Evolutionary conservation across 371 early-diverging fungal species (phyloP), one percentile per base, ranked within the genome.

Genomic region (Mucor indicus): DNA sequence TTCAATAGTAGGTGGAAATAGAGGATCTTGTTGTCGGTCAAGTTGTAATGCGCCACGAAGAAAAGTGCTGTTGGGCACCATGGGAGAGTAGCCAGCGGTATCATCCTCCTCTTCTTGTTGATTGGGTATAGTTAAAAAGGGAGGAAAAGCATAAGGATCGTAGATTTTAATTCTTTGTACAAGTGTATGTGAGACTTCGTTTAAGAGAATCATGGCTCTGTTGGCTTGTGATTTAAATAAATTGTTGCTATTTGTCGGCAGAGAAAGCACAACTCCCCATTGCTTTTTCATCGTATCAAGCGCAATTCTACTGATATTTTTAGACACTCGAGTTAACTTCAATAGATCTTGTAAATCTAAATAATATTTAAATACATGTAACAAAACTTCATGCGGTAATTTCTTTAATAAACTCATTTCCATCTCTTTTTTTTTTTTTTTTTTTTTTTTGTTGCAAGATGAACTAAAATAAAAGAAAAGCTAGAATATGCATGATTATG

Each of bases 101-200:
- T 29, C 31, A 30, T 17, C 4, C 12, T 29, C 16, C 6, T 31
- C 16, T 22, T 32, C 13, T 2, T 33, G 22, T 15, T 31, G 38
- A 29, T 20, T 27, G 15, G 27, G 16, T 13, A 43, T 9, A 15
- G 19, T 15, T 15, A 39, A 20, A 2, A 39, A 25, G 12, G 49
- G 25, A 4, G 49, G 49, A 23, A 48, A 48, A 16, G 49, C 40
- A 31, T 38, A 39, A 20, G 39, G 49, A 12, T 48, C 49, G 21
- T 39, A 38, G 3, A 48, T 39, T 17, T 30, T 48, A 21, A 48
- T 48, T 16, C 49, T 38, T 22, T 48, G 30, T 15, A 48, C 39
- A 13, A 48, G 31, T 16, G 19, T 13, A 2, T 31, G 49, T 1
- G 49, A 48, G 9, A 48, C 27, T 5, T 25, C 21, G 1, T 15